Percentiles rank a stretch among this genome's conserved stretches.
Conservation (phyloP, 352 stramenopile genomes). For the Phytophthora hibernalis region DNA sequence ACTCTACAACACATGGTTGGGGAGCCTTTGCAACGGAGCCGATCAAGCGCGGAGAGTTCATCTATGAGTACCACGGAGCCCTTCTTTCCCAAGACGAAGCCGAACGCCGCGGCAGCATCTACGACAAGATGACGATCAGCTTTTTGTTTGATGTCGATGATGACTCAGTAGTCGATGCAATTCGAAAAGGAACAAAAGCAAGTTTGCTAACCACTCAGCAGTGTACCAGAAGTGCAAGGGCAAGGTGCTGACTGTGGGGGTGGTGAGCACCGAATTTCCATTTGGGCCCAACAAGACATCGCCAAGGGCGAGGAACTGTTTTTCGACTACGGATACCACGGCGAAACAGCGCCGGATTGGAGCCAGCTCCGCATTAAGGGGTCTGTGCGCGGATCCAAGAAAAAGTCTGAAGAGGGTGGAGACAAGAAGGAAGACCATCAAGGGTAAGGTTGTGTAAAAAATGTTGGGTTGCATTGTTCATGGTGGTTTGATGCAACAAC, state of each 20-base stretch:
- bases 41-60: slow-evolving; percentile 72
- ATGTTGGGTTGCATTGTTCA: not conserved
- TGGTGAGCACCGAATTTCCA: slow-evolving; percentile 90
- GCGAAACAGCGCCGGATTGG: slow-evolving; percentile 68
- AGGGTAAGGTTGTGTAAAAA: slow-evolving; percentile 11
- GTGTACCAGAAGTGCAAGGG: slow-evolving; percentile 81
- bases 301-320: slow-evolving; percentile 76
- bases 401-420: slow-evolving; percentile 29
- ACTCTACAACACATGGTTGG: slow-evolving; percentile 72
- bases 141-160: slow-evolving; percentile 94
- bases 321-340: slow-evolving; percentile 77
- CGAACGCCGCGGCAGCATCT: slow-evolving; percentile 79
- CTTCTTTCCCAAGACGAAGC: slow-evolving; percentile 77
- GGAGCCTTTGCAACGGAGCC: slow-evolving; percentile 65
- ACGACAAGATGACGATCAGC: slow-evolving; percentile 86
- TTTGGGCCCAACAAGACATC: slow-evolving; percentile 93
- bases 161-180: slow-evolving; percentile 91
- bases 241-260: slow-evolving; percentile 79
- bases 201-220: slow-evolving; percentile 87
- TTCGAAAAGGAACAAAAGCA: slow-evolving; percentile 93
- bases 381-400: slow-evolving; percentile 23
- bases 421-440: slow-evolving; percentile 35
- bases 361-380: slow-evolving; percentile 65
- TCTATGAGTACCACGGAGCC: slow-evolving; percentile 74
- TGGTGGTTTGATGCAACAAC: not conserved